Percentiles rank a stretch among this genome's conserved stretches.
These are phyloP conservation scores for Aquilaria yunnanensis DNA, from an alignment of 345 rosid species.

Conservation along the genomic window DNA sequence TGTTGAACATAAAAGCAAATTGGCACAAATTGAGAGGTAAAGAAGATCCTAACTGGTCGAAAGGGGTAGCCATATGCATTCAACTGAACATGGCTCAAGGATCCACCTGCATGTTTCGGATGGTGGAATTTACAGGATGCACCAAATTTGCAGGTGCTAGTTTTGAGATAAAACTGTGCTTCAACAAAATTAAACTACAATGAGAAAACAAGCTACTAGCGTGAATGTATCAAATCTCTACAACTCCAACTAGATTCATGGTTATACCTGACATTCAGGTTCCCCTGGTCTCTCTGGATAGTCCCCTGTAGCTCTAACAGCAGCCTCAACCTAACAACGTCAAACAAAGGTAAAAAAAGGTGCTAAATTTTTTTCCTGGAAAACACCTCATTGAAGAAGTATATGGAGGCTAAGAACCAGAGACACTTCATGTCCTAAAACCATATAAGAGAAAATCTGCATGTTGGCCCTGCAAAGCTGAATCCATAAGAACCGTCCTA, in stretches of 20 bases:
- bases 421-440: background rate
- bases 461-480: background rate
- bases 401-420: background rate
- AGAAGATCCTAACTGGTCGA: slow-evolving; percentile 47
- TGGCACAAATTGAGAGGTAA: background rate
- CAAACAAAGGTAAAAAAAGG: slow-evolving; percentile 10
- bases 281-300: slow-evolving; percentile 87
- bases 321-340: slow-evolving; percentile 52
- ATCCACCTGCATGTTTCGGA: slow-evolving; percentile 72
- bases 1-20: background rate
- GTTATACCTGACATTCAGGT: slow-evolving; percentile 74
- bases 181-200: slow-evolving; percentile 4
- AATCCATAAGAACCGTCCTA: too few species aligned
- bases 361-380: slow-evolving; percentile 1
- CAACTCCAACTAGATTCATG: background rate
- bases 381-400: background rate
- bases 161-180: slow-evolving; percentile 74
- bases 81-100: slow-evolving; percentile 51
- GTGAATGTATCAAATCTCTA: background rate
- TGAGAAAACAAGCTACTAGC: background rate
- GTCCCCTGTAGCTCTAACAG: slow-evolving; percentile 72
- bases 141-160: slow-evolving; percentile 92
- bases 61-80: slow-evolving; percentile 77
- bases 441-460: background rate
- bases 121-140: slow-evolving; percentile 98